Evolutionary conservation across 768 basidiomycete species (phyloP), one percentile per base, ranked within the genome.

Genomic region (Hortiboletus campestris): DNA sequence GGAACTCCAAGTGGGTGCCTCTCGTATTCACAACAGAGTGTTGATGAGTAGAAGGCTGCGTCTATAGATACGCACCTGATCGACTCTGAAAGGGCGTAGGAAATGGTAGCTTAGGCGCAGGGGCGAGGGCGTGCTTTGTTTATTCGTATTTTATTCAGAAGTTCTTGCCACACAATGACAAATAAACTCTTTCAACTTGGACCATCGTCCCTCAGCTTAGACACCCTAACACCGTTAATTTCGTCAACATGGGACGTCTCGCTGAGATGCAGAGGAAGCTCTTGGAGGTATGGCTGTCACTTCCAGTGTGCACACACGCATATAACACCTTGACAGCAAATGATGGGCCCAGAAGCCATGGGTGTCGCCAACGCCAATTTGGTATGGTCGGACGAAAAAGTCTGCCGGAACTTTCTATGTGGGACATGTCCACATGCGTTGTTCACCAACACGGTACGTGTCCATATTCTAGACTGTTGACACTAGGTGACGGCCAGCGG

Each of bases 281-380:
- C 74, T 71, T 84, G 49, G 79, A 83, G 75, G 83, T 80, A 61
- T n/a, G 73, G 78, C 53, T 79, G 78, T 77, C 72, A 17, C 38
- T 48, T 19, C 2, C 44, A 46, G 53, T 51, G 10, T 41, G 53
- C 19, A 28, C 10, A 42, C 35, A 28, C 22, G 47, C 16, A 40
- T 62, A 44, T 63, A 45, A 60, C 29, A 32, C 34, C 17, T 43
- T 56, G 57, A 49, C 59, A 97, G 95, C 95, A 97, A 95, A 97
- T 96, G 94, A 98, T 98, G 95, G 96, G 94, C n/a, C 91, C 96
- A 44, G 96, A 99, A 76, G 94, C 97, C 19, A 96, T 99, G 93
- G 97, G 97, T 65, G 87, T 94, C 42, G 86, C 91, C 43, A 93
- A 91, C 63, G 87, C 89, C 61, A 95, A 98, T 75, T 79, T 97